Evolutionary conservation across 176 grass and related monocot genomes (phyloP), one percentile per base, ranked within the genome.

Genomic region (Aegilops umbellulata): DNA sequence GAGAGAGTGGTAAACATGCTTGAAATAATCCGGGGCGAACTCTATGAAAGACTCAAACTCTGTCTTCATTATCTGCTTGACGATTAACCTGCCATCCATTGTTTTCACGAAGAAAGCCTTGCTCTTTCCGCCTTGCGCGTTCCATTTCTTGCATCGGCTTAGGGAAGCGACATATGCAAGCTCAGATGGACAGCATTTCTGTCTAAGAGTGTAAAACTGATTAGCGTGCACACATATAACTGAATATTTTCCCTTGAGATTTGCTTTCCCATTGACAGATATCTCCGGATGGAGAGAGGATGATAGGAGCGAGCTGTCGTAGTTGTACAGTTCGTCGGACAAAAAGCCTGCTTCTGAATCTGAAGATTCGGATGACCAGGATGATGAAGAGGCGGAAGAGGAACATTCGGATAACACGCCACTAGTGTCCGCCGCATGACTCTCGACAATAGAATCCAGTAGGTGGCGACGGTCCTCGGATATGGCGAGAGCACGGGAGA

Each of bases 11-110:
- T 62, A 82, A 38, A 91, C 88, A 85, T 92, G 88, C 69, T 85
- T 90, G 42, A 95, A 95, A 39, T 95, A 91, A 86, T 91, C 90
- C 11, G 86, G 79, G n/a, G 87, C 88, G 17, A 95, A 90, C 55
- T 95, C 31, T 69, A 95, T 81, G 82, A 93, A 95, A 62, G 93
- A 95, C 44, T 95, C 90, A 11, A 95, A 82, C 77, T 95, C 93
- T 55, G 83, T 86, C 85, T 76, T 88, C 27, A 87, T 82, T 35
- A 95, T 93, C 79, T 95, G 90, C 76, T 95, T 95, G 73, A 95
- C 83, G 57, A 95, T 90, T 71, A 95, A 88, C 55, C 90, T 90
- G 32, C 88, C 88, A 69, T 95, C 93, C 75, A 90, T 60, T 64
- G 93, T 85, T 64, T 93, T 95, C 34, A 88, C 90, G 55, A 95